Base-by-base conservation (phyloP, 345 rosid genomes). In the Pistacia integerrima region DNA sequence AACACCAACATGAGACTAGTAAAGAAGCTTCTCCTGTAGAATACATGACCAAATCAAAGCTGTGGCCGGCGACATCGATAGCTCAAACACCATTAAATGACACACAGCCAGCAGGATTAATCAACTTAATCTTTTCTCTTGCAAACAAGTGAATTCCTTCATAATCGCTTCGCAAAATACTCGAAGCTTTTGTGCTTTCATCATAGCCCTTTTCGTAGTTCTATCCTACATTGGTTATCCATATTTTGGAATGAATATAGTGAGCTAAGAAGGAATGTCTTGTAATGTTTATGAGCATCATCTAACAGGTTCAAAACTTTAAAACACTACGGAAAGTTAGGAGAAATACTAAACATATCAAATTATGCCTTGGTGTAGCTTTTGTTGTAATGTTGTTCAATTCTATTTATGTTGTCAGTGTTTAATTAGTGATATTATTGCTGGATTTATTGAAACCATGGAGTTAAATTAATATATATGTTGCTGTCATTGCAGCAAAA, bases 131-230 rank as follows among this genome's bases (percentile, higher is more conserved):
- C 46, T 76, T n/a, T 90, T 92, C 82, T 87, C 86, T 64, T 86
- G 92, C 69, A 92, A 85, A 75, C 82, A 81, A 51, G 67, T 92
- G 16, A 86, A 84, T 72, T 82, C 85, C 38, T 88, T 90, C 76
- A 83, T 94, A 63, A 70, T 88, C 46, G 82, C 84, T 63, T 86
- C 97, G 1, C 88, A 90, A 69, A 81, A 79, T 62, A 81, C 69
- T 12, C 89, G 97, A 3, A 88, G 85, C 51, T 65, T 84, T 20
- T 90, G 87, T 76, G 90, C 93, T 64, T 82, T 92, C n/a, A 63
- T 83, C 28, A 83, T 88, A 76, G 93, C 93, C 6, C 72, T 78
- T 17, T 70, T 87, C 25, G 97, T 90, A 54, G 86, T 92, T 56
- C 70, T 91, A 18, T 81, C 89, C 25, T 79, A 82, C 33, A 74